phyloP scores from a whole-genome alignment of 2,329 filamentous ascomycete species.

The Ilyonectria robusta region DNA sequence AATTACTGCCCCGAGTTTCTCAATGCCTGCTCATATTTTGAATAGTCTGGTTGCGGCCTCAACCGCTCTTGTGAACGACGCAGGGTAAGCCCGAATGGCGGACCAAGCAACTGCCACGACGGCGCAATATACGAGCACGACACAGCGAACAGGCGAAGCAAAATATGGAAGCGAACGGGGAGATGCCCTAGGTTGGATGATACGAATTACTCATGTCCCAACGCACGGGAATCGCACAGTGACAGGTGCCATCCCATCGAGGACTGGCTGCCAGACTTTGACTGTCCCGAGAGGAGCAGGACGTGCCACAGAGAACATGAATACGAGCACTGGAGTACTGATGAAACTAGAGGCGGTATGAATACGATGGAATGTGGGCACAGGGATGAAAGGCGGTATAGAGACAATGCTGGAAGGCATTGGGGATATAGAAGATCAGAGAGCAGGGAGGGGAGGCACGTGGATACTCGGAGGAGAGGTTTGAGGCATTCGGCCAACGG shows the following conservation, averaged over 20 bases:
- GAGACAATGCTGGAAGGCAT: not conserved
- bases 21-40: not conserved
- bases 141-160: not conserved
- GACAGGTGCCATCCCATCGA: not conserved
- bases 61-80: not conserved
- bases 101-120: not conserved
- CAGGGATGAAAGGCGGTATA: not conserved
- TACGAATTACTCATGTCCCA: not conserved
- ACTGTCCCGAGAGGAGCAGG: not conserved
- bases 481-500: not conserved
- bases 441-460: not conserved
- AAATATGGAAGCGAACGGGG: not conserved
- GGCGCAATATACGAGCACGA: not conserved
- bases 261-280: not conserved
- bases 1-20: not conserved
- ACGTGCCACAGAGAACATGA: not conserved
- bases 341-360: not conserved
- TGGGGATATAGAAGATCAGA: not conserved
- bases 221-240: not conserved
- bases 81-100: not conserved
- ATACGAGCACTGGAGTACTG: not conserved
- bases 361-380: not conserved
- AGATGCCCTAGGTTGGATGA: not conserved
- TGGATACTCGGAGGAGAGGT: constrained; percentile 1
- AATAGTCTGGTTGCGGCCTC: not conserved